Conservation (phyloP, 116 monocot species). For the Papilionanthe hybrid region DNA sequence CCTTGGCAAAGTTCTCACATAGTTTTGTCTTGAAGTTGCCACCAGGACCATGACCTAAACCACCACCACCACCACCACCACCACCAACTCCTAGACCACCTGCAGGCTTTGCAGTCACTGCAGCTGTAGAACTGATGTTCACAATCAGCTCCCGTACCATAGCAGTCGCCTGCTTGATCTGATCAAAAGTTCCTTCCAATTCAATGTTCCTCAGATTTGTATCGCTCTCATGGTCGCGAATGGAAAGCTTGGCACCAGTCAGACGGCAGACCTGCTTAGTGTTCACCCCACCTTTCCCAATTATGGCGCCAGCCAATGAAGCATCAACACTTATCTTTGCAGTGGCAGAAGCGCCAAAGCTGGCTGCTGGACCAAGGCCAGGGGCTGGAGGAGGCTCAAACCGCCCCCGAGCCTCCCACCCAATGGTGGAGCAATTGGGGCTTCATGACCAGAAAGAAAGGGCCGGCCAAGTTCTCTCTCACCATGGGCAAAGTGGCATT, state of each 20-base stretch:
- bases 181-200: conserved; percentile 47
- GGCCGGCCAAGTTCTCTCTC: conserved; percentile 68
- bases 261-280: conserved; percentile 78
- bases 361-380: neutral
- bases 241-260: conserved; percentile 76
- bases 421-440: neutral
- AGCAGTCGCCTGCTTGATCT: conserved; percentile 37
- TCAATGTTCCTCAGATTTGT: conserved; percentile 42
- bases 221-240: conserved; percentile 69
- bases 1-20: conserved; percentile 46
- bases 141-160: conserved; percentile 58
- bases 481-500: conserved; percentile 87
- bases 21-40: conserved; percentile 50
- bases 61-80: neutral
- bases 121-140: conserved; percentile 31
- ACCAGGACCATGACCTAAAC: neutral
- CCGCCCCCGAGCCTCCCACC: conserved; percentile 14
- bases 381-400: neutral
- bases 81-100: neutral
- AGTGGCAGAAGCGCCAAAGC: conserved; percentile 88
- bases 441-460: neutral
- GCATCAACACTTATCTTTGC: conserved; percentile 98
- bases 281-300: conserved; percentile 90
- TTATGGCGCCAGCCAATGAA: conserved; percentile 88
- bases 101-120: neutral